A percentile compares a stretch with the other conserved stretches of the same genome.
phyloP scores from a whole-genome alignment of 768 basidiomycete genomes.

The Tephrocybe sp. region DNA sequence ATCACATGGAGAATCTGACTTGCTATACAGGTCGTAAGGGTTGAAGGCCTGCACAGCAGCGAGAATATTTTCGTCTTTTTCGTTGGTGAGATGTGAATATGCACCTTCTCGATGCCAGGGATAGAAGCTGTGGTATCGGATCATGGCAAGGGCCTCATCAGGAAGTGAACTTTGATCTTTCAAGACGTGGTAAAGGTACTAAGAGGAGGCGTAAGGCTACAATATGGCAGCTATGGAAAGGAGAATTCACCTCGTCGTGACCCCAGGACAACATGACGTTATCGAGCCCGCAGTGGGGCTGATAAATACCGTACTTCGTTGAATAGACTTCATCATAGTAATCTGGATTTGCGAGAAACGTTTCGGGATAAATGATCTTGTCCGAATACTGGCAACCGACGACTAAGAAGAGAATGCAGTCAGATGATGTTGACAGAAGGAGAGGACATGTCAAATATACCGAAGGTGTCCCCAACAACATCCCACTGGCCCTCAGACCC shows the following conservation, averaged over 20 bases:
- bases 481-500: slow-evolving; percentile 93
- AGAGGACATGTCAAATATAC: slow-evolving; percentile 21
- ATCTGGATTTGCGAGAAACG: slow-evolving; percentile 77
- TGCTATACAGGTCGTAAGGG: slow-evolving; percentile 93
- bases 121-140: slow-evolving; percentile 94
- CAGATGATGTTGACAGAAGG: background rate
- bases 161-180: slow-evolving; percentile 84
- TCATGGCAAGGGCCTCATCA: slow-evolving; percentile 84
- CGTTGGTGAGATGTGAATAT: slow-evolving; percentile 77
- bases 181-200: slow-evolving; percentile 85
- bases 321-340: slow-evolving; percentile 62
- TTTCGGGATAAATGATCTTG: slow-evolving; percentile 78
- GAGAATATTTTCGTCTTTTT: slow-evolving; percentile 62
- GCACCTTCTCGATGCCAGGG: slow-evolving; percentile 93
- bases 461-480: slow-evolving; percentile 72
- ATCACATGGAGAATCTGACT: slow-evolving; percentile 70
- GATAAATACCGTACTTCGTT: slow-evolving; percentile 73
- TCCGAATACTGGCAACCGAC: slow-evolving; percentile 88
- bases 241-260: slow-evolving; percentile 76
- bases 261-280: slow-evolving; percentile 91
- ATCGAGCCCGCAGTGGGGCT: slow-evolving; percentile 77
- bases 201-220: background rate
- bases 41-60: slow-evolving; percentile 86
- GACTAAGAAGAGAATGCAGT: slow-evolving; percentile 33
- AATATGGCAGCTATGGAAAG: background rate